Conservation (phyloP, 2,329 filamentous ascomycete species). For the Fusarium algeriense region DNA sequence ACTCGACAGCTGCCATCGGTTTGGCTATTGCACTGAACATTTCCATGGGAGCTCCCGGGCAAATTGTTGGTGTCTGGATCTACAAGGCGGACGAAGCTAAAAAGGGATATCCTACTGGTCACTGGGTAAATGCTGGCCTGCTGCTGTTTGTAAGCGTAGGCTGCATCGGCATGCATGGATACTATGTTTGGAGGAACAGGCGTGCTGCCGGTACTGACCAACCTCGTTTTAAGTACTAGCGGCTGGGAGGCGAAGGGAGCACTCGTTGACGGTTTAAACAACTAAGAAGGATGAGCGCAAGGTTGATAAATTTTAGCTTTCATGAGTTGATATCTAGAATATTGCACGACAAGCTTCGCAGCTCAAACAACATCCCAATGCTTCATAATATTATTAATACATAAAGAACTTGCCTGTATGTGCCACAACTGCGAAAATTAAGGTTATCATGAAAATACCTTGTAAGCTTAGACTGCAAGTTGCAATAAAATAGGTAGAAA, state of each 20-base stretch:
- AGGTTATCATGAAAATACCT: too few relatives aligned
- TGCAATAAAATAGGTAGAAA: neutral
- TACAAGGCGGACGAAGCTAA: conserved; percentile 72
- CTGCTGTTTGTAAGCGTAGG: conserved; percentile 69
- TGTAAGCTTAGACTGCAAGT: neutral
- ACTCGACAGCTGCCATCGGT: conserved; percentile 70
- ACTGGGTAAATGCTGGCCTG: conserved; percentile 72
- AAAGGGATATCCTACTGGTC: conserved; percentile 74
- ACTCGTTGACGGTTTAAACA: too few relatives aligned
- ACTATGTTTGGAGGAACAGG: conserved; percentile 63
- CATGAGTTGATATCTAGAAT: neutral
- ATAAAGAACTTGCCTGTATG: neutral
- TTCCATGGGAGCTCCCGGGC: conserved; percentile 72
- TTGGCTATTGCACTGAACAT: conserved; percentile 77
- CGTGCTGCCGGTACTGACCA: conserved; percentile 34
- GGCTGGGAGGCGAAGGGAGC: rapidly evolving
- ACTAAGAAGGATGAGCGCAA: too few relatives aligned
- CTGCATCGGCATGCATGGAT: conserved; percentile 64
- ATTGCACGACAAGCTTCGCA: neutral
- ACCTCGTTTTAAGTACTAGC: conserved; percentile 39
- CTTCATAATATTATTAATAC: too few relatives aligned
- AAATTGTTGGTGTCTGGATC: conserved; percentile 79
- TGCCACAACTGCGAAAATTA: rapidly evolving
- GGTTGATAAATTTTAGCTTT: too few relatives aligned
- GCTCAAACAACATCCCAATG: rapidly evolving